These are phyloP conservation scores for Sicyos baderoa DNA, from an alignment of 306 rosid species.

Conservation along the genomic window DNA sequence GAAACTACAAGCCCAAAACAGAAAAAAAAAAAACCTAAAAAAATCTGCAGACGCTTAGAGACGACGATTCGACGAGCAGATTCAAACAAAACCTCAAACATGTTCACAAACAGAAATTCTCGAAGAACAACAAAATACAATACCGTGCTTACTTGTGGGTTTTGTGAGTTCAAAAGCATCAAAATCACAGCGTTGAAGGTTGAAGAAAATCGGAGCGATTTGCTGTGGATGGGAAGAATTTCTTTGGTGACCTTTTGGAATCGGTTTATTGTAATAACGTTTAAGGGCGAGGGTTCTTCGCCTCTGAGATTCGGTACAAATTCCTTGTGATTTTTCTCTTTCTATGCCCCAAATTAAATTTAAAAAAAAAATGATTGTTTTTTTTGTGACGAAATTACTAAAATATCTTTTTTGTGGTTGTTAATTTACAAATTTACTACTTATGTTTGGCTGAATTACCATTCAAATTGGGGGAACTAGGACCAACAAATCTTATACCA, in stretches of 20 bases:
- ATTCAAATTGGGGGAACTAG: too few species aligned
- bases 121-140: neutral
- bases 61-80: neutral
- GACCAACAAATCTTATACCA: too few species aligned
- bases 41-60: neutral
- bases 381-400: neutral
- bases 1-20: neutral
- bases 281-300: neutral
- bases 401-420: neutral
- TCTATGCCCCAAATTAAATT: neutral
- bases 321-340: neutral
- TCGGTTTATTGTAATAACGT: too few species aligned
- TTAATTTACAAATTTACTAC: neutral
- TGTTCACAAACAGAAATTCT: neutral
- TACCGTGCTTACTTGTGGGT: neutral
- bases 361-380: neutral
- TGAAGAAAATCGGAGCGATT: neutral
- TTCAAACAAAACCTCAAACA: slow-evolving; percentile 1
- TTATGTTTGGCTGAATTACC: too few species aligned
- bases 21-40: too few species aligned
- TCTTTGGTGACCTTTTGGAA: neutral
- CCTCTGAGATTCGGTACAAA: neutral
- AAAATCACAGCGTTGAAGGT: neutral
- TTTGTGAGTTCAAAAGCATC: neutral
- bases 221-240: neutral